Conservation (phyloP, 139 green algal genomes). For the Tetradesmus lagerheimii region DNA sequence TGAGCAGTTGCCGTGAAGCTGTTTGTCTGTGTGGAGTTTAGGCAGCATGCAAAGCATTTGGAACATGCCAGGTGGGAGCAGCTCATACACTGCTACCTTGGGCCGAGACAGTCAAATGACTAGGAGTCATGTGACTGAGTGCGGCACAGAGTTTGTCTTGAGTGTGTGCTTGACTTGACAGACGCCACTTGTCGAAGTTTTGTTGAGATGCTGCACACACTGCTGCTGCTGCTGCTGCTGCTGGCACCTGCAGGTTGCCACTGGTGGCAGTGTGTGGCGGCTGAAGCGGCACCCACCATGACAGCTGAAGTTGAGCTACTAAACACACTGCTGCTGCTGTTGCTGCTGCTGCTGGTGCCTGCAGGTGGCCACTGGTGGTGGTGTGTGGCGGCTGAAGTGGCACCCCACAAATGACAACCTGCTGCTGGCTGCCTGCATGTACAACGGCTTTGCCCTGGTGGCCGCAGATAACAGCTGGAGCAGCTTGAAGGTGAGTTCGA, state of each 20-base stretch:
- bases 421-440: conserved; percentile 89
- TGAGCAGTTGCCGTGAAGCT: too few species aligned
- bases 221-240: conserved; percentile 1
- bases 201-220: conserved; percentile 54
- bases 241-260: conserved; percentile 51
- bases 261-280: conserved; percentile 86
- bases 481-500: conserved; percentile 5
- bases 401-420: conserved; percentile 66
- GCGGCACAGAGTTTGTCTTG: too few species aligned
- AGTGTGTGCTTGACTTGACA: too few species aligned
- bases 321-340: neutral
- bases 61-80: too few species aligned
- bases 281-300: conserved; percentile 79
- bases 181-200: too few species aligned
- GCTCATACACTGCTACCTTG: too few species aligned
- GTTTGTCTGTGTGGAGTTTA: too few species aligned
- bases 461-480: neutral
- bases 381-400: conserved; percentile 89
- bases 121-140: too few species aligned
- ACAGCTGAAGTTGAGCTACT: too few species aligned
- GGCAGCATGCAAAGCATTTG: too few species aligned
- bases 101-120: too few species aligned
- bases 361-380: conserved; percentile 79
- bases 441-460: conserved; percentile 81
- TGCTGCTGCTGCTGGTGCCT: neutral